phyloP scores from a whole-genome alignment of 495 filamentous ascomycete species.

The Massariosphaeria phaeospora region DNA sequence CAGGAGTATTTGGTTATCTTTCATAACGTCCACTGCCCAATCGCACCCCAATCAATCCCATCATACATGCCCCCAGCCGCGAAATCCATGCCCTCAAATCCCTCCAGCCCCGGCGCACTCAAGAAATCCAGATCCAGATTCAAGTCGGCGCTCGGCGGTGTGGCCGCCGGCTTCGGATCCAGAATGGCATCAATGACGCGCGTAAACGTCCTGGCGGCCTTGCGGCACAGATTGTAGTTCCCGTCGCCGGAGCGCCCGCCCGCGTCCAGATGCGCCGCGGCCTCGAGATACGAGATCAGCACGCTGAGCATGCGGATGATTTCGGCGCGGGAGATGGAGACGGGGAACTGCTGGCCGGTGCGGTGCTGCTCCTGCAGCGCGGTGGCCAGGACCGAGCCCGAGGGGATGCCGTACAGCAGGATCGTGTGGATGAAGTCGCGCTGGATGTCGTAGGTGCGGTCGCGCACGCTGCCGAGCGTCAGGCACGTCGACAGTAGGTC shows the following conservation, averaged over 20 bases:
- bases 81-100: conserved; percentile 14
- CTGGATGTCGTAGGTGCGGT: conserved; percentile 17
- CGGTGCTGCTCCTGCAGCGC: conserved; percentile 14
- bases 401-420: conserved; percentile 18
- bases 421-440: conserved; percentile 9
- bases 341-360: not conserved
- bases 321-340: conserved; percentile 10
- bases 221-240: conserved; percentile 15
- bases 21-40: conserved; percentile 10
- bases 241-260: conserved; percentile 9
- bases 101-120: conserved; percentile 1
- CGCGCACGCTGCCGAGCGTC: not conserved
- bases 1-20: too few species aligned
- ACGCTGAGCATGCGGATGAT: conserved; percentile 18
- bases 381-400: conserved; percentile 6
- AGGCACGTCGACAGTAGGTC: conserved; percentile 6
- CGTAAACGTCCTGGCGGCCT: conserved; percentile 12
- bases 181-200: conserved; percentile 16
- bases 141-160: not conserved
- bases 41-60: conserved; percentile 5
- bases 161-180: not conserved
- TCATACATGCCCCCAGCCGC: not conserved
- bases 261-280: not conserved
- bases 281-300: conserved; percentile 14
- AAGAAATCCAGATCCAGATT: conserved; percentile 1